Base-by-base conservation (phyloP, 1,284 basidiomycete species). In the Kalmanozyma brasiliensis region DNA sequence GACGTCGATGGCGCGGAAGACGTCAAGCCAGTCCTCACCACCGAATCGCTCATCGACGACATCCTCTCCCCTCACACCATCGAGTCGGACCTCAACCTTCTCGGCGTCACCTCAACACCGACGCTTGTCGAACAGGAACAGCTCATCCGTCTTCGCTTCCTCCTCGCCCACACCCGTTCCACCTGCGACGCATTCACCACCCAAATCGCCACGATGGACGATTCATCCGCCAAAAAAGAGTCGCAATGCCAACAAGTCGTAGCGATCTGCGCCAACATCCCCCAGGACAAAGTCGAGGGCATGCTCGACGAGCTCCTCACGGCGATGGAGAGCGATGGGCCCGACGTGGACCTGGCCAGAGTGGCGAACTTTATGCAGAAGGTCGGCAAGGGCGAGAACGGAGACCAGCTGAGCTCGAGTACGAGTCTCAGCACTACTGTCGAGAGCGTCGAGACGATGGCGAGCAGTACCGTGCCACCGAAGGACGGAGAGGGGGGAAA, bases 221-320 rank as follows among this genome's bases (percentile, higher is more conserved):
- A 88, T 29, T 91, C 91, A 0, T 83, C 93, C n/a, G 81, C 58
- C 8, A 43, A 91, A 82, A 92, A 91, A 82, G 90, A 93, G 78
- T 89, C 89, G 72, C 89, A 92, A 83, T 96, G 92, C 84, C 90
- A 92, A 83, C 92, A 89, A 83, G 90, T 97, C 61, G 90, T 98
- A 19, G 89, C 92, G 20, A 84, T 95, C 49, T 95, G 93, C 82
- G 92, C 93, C 8, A 91, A 91, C 38, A 89, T 94, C 47, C 87
- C 91, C 2, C 86, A 92, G 43, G 91, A 94, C 74, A 90, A 90
- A 81, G 91, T 97, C 41, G 94, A 96, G 83, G 88, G 89, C 90
- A 91, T 93, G 88, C 85, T 95, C 45, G 92, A 93, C 78, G 90
- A 92, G 71, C 86, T 96, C 41, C 87, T 94, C 22, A 86, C 92